Evolutionary conservation across 495 filamentous ascomycete genomes (phyloP), one percentile per base, ranked within the genome.

Genomic region (Filosporella fistucella): DNA sequence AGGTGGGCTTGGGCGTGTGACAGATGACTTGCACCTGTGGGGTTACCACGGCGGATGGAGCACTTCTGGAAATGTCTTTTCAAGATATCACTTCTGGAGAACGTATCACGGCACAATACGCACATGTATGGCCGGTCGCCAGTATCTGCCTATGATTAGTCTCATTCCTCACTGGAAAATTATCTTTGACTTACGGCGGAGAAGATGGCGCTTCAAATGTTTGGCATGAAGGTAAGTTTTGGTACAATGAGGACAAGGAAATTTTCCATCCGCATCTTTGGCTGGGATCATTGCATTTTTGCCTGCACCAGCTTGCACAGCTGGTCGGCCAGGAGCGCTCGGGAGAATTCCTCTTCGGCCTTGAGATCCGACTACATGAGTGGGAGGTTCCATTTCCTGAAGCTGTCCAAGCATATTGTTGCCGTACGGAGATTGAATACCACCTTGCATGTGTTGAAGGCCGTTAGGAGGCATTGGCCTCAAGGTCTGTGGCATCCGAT

Each of bases 41-140:
- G 91, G 70, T 96, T 96, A 36, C 93, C 93, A 54, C 93, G 82
- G 54, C 93, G 81, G 42, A 95, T 83, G 24, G 91, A 95, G 68
- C 93, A 98, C 68, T 98, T 98, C 63, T 95, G 88, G 65, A 98
- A 98, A 66, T 98, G 93, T 49, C 93, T 85, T 72, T 98, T 98
- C 63, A 98, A 70, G 54, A 98, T 98, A 65, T 98, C 93, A 71
- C 88, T 95, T 62, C 93, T 83, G 21, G 91, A 96, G 69, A 98
- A 98, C n/a, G 88, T 96, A 66, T 98, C 93, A 63, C 90, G 86
- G 72, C 93, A 98, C 34, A 98, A 76, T 51, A 89, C 84, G 70
- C 93, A 98, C 79, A 89, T 89, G 71, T 98, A 98, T 22, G 93
- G 93, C 42, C 93, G 86, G 63, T 95, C 90, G 56, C 93, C 93